phyloP scores from a whole-genome alignment of 1,284 basidiomycete species.

The Puccinia novopanici region DNA sequence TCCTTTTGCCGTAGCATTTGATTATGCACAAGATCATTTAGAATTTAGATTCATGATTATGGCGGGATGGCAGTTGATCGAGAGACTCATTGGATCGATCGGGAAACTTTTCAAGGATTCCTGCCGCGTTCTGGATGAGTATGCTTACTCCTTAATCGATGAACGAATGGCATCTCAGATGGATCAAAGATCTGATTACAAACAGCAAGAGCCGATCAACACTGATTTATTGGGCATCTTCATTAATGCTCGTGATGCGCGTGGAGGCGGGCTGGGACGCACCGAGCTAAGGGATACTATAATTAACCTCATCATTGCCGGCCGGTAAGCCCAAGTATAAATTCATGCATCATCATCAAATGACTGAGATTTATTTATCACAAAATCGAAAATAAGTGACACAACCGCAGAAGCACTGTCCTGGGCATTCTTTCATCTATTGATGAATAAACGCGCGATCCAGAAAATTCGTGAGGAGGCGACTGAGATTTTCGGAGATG shows the following conservation, averaged over 20 bases:
- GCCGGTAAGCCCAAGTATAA: conserved; percentile 38
- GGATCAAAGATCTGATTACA: background rate
- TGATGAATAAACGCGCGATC: conserved; percentile 9
- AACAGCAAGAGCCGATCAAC: no score
- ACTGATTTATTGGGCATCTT: conserved; percentile 22
- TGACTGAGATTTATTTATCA: no score
- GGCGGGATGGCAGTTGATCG: background rate
- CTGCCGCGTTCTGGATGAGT: conserved; percentile 13
- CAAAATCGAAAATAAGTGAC: conserved; percentile 15
- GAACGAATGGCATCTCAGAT: conserved; percentile 8
- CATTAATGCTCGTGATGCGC: conserved; percentile 19
- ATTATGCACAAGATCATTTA: conserved; percentile 30
- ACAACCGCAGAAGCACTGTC: conserved; percentile 33
- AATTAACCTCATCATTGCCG: conserved; percentile 41
- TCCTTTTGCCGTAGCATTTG: conserved; percentile 36
- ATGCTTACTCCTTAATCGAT: conserved; percentile 24
- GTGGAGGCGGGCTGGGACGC: conserved; percentile 15
- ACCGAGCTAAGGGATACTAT: conserved; percentile 29
- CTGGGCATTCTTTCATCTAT: conserved; percentile 35
- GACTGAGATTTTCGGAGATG: background rate
- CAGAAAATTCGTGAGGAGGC: conserved; percentile 11
- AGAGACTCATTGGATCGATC: background rate
- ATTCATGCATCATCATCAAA: no score
- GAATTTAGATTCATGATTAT: conserved; percentile 6
- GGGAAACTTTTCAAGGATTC: background rate